Percentiles rank a stretch among this genome's conserved stretches.
Evolutionary conservation across 371 early-diverging fungal genomes (phyloP).

Genomic region (Capillidium heterosporum): DNA sequence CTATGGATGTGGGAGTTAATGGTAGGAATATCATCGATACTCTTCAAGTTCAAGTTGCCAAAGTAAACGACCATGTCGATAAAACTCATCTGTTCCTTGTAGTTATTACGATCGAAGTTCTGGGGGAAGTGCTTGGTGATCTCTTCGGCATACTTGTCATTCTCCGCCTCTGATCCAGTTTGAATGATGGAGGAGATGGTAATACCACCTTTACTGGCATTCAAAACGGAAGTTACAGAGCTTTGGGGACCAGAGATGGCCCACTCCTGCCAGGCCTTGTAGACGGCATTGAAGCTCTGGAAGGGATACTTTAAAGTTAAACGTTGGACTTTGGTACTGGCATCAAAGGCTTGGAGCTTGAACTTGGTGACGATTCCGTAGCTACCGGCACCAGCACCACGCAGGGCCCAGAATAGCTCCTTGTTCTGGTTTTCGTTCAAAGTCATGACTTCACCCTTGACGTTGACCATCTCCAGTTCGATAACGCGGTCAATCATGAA

Average conservation of each 20-base stretch:
- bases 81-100: not conserved
- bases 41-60: not conserved
- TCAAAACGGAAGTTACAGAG: not conserved
- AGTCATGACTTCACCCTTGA: constrained; percentile 22
- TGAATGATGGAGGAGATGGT: not conserved
- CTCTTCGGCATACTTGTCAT: not conserved
- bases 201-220: not conserved
- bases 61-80: not conserved
- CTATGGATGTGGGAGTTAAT: not conserved
- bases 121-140: not conserved
- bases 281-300: not conserved
- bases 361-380: constrained; percentile 28
- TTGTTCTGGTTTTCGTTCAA: constrained; percentile 17
- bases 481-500: constrained; percentile 25
- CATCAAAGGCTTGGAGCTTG: constrained; percentile 12
- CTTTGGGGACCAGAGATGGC: not conserved
- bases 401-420: constrained; percentile 36
- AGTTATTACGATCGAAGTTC: not conserved
- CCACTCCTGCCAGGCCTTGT: not conserved
- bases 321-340: constrained; percentile 8
- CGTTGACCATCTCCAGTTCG: constrained; percentile 21
- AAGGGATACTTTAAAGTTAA: not conserved
- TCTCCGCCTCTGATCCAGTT: not conserved
- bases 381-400: constrained; percentile 33
- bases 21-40: not conserved